These are phyloP conservation scores for Ambrosia trifida DNA, from an alignment of 129 eudicot genomes.

Conservation along the genomic window DNA sequence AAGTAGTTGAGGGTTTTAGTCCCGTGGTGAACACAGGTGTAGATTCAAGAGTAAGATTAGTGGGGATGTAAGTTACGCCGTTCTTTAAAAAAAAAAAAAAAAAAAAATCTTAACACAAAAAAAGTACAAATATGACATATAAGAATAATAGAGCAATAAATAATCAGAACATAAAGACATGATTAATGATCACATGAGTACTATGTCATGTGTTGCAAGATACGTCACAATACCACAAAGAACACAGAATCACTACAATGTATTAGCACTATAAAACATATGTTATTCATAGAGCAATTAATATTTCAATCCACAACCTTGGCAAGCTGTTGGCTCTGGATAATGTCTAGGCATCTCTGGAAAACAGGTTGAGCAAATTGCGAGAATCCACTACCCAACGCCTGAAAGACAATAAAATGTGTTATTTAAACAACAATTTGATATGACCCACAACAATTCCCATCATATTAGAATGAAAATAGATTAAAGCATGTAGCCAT, in stretches of 20 bases:
- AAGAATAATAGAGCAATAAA: background rate
- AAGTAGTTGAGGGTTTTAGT: too few relatives aligned
- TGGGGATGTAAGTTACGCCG: too few relatives aligned
- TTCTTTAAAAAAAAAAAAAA: too few relatives aligned
- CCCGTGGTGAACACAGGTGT: too few relatives aligned
- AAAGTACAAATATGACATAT: background rate
- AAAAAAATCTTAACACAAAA: background rate
- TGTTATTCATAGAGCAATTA: background rate
- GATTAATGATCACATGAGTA: background rate
- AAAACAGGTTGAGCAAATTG: conserved; percentile 93
- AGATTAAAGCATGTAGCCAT: background rate
- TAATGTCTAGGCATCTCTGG: conserved; percentile 94
- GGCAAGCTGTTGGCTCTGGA: conserved; percentile 84
- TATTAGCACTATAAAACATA: background rate
- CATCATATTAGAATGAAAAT: background rate
- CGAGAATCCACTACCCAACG: conserved; percentile 81
- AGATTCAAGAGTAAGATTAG: too few relatives aligned
- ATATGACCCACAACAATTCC: background rate
- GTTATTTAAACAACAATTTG: background rate
- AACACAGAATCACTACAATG: background rate
- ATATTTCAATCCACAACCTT: conserved; percentile 53
- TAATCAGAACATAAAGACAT: background rate
- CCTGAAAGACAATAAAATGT: conserved; percentile 52
- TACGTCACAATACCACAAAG: background rate
- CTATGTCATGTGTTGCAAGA: background rate